Evolutionary conservation across 1,284 basidiomycete genomes (phyloP).

Genomic region (Rhodotorula sp.): DNA sequence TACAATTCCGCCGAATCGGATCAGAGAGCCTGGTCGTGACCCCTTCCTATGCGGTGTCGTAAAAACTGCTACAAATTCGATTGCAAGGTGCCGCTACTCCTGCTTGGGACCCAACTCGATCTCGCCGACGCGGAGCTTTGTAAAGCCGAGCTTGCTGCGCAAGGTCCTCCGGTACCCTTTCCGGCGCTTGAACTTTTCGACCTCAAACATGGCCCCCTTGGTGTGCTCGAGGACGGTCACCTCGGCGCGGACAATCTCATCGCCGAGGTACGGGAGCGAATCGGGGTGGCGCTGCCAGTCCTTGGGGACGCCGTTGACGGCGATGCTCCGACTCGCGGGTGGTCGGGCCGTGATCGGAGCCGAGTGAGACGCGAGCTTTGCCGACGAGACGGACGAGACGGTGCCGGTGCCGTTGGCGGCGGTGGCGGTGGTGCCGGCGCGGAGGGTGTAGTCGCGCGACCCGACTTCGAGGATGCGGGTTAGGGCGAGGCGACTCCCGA

Average conservation of each 20-base stretch:
- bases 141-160: slow-evolving; percentile 39
- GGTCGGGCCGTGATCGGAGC: slow-evolving; percentile 56
- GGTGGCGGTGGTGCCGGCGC: slow-evolving; percentile 50
- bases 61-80: no score
- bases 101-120: slow-evolving; percentile 50
- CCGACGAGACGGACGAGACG: slow-evolving; percentile 11
- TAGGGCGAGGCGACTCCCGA: slow-evolving; percentile 80
- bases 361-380: slow-evolving; percentile 42
- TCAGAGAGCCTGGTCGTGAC: background rate
- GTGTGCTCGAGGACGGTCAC: slow-evolving; percentile 96
- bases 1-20: no score
- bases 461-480: slow-evolving; percentile 91
- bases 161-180: slow-evolving; percentile 70
- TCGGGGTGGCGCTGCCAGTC: slow-evolving; percentile 43
- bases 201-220: slow-evolving; percentile 83
- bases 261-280: slow-evolving; percentile 47
- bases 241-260: slow-evolving; percentile 66
- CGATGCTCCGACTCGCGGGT: slow-evolving; percentile 13
- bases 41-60: background rate
- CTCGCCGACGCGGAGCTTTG: slow-evolving; percentile 68
- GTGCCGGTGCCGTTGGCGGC: background rate
- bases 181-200: slow-evolving; percentile 94
- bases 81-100: background rate
- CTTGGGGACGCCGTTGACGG: slow-evolving; percentile 29
- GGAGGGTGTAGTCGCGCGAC: slow-evolving; percentile 88